Evolutionary conservation across 2,329 filamentous ascomycete species (phyloP).

Genomic region (Aspergillus uvarum): DNA sequence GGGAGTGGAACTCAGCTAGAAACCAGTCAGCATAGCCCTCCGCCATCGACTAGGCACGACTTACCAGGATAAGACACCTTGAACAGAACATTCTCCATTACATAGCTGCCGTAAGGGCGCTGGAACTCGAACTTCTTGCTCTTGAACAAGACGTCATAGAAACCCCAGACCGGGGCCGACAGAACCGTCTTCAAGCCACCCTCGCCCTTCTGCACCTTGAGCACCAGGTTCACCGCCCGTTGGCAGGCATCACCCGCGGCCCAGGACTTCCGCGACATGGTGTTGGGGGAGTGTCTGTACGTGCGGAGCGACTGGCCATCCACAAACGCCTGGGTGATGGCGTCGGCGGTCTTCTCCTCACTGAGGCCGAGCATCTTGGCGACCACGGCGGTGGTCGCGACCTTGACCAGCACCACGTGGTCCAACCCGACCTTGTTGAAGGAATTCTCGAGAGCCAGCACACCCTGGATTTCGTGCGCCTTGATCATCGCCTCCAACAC

Average conservation of each 20-base stretch:
- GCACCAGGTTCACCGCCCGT: conserved; percentile 83
- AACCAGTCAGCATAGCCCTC: conserved; percentile 9
- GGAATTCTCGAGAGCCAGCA: conserved; percentile 93
- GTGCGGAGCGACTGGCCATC: conserved; percentile 95
- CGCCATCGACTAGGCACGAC: conserved; percentile 25
- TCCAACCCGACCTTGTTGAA: conserved; percentile 98
- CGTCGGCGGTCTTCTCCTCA: conserved; percentile 90
- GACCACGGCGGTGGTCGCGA: conserved; percentile 89
- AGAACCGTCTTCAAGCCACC: conserved; percentile 88
- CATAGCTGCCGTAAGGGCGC: conserved; percentile 93
- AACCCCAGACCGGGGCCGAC: conserved; percentile 91
- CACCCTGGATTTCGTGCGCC: conserved; percentile 98
- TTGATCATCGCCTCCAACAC: conserved; percentile 98
- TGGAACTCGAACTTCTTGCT: conserved; percentile 96
- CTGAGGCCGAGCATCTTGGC: conserved; percentile 90
- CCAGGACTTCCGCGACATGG: conserved; percentile 99
- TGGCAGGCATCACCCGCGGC: conserved; percentile 97
- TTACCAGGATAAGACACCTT: conserved; percentile 97
- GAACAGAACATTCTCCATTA: conserved; percentile 99
- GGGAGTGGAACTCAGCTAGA: conserved; percentile 91
- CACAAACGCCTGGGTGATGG: conserved; percentile 95
- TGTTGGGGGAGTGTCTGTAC: conserved; percentile 96
- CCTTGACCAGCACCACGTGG: conserved; percentile 97
- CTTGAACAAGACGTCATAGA: conserved; percentile 98
- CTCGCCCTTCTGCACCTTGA: conserved; percentile 92